phyloP scores from a whole-genome alignment of 1,284 basidiomycete species.

The Cronartium quercuum region DNA sequence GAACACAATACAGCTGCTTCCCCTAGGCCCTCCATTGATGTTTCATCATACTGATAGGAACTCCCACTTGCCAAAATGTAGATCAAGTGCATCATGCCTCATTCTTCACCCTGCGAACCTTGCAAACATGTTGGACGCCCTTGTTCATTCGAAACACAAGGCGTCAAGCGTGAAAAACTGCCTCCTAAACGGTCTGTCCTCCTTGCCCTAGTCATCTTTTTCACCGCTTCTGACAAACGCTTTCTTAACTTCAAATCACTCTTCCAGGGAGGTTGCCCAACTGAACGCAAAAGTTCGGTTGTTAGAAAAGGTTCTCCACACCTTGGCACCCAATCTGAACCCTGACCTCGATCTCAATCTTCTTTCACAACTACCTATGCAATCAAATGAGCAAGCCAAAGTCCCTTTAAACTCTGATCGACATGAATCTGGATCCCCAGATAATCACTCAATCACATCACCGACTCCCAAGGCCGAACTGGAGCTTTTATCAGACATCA shows the following conservation, averaged over 20 bases:
- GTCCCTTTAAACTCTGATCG: too few species aligned
- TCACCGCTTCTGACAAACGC: too few species aligned
- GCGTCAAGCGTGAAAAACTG: slow-evolving; percentile 23
- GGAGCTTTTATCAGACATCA: too few species aligned
- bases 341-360: too few species aligned
- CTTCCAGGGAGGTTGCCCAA: slow-evolving; percentile 15
- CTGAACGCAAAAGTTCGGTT: slow-evolving; percentile 13
- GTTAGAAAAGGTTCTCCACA: slow-evolving; percentile 13
- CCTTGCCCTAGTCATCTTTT: too few species aligned
- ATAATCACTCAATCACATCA: too few species aligned
- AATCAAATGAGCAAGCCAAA: too few species aligned
- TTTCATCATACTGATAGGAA: neutral
- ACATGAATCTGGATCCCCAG: too few species aligned
- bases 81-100: slow-evolving; percentile 15
- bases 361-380: too few species aligned
- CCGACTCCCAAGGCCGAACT: too few species aligned
- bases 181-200: slow-evolving; percentile 26
- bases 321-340: slow-evolving; percentile 13
- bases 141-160: slow-evolving; percentile 13
- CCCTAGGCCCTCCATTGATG: neutral
- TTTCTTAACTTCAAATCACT: too few species aligned
- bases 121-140: slow-evolving; percentile 4
- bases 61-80: neutral
- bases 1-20: too few species aligned
- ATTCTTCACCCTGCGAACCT: neutral